These are phyloP conservation scores for Phytophthora ramorum DNA, from an alignment of 352 stramenopile species.

Conservation along the genomic window DNA sequence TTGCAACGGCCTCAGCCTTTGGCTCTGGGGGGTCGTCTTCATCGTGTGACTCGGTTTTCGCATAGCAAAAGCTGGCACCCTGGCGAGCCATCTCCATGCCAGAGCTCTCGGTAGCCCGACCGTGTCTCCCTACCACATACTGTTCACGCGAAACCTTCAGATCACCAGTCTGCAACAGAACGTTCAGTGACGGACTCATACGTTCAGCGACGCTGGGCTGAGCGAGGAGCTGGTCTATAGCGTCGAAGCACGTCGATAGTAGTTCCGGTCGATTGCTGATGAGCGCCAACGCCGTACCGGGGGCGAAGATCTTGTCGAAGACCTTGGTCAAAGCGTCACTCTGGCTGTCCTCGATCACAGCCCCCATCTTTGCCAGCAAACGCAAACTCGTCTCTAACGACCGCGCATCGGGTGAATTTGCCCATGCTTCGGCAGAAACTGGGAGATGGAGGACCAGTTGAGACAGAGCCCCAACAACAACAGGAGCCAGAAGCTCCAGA, in stretches of 20 bases:
- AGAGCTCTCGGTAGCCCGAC: neutral
- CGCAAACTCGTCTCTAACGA: slow-evolving; percentile 20
- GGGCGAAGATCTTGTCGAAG: slow-evolving; percentile 16
- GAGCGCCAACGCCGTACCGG: neutral
- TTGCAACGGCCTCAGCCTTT: slow-evolving; percentile 8
- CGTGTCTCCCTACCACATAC: neutral
- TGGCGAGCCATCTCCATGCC: neutral
- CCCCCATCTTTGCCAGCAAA: slow-evolving; percentile 13
- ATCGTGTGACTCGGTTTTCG: neutral
- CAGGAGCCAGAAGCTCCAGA: slow-evolving; percentile 12
- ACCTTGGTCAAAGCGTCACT: slow-evolving; percentile 6
- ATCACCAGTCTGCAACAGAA: slow-evolving; percentile 5
- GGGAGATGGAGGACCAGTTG: slow-evolving; percentile 5
- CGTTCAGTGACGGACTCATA: neutral
- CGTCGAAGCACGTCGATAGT: slow-evolving; percentile 10
- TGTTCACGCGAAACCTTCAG: slow-evolving; percentile 1
- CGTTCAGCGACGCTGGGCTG: slow-evolving; percentile 13
- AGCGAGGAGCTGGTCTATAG: slow-evolving; percentile 8
- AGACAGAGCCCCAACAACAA: slow-evolving; percentile 2
- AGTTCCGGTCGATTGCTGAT: neutral
- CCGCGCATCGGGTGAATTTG: neutral
- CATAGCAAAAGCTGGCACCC: neutral
- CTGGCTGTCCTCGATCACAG: slow-evolving; percentile 8
- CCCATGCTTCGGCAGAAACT: neutral
- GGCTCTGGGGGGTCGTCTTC: neutral